Evolutionary conservation across 2,329 filamentous ascomycete genomes (phyloP).

Genomic region (Fusarium stilboides): DNA sequence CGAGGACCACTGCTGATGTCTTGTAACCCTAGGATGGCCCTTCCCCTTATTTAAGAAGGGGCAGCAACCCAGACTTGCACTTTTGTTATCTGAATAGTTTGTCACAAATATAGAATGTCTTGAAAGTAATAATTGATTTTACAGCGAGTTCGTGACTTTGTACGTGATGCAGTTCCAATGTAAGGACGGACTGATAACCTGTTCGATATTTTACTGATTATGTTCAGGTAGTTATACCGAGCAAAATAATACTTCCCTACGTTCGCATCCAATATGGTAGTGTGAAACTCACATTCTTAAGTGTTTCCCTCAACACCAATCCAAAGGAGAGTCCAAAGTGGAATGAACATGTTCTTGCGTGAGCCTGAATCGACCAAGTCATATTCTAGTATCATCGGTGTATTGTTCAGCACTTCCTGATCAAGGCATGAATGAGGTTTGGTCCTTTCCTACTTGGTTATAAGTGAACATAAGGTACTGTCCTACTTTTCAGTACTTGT

Average conservation of each 20-base stretch:
- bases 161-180: conserved; percentile 1
- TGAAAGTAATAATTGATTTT: conserved; percentile 14
- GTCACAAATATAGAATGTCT: conserved; percentile 42
- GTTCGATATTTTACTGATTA: conserved; percentile 19
- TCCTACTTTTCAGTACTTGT: no score
- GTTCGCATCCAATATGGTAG: no score
- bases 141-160: conserved; percentile 13
- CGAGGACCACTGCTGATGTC: conserved; percentile 50
- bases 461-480: no score
- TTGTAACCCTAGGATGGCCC: conserved; percentile 52
- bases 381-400: no score
- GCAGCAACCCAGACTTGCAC: conserved; percentile 40
- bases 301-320: no score
- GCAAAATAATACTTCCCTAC: background rate
- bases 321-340: no score
- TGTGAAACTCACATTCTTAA: no score
- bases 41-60: conserved; percentile 36
- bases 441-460: no score
- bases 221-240: conserved; percentile 6
- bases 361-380: no score
- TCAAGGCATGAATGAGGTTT: no score
- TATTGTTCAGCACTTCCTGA: no score
- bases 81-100: conserved; percentile 42
- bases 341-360: no score
- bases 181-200: background rate